Evolutionary conservation across 78 protist species (phyloP).

Genomic region (Planoprotostelium fungivorum): DNA sequence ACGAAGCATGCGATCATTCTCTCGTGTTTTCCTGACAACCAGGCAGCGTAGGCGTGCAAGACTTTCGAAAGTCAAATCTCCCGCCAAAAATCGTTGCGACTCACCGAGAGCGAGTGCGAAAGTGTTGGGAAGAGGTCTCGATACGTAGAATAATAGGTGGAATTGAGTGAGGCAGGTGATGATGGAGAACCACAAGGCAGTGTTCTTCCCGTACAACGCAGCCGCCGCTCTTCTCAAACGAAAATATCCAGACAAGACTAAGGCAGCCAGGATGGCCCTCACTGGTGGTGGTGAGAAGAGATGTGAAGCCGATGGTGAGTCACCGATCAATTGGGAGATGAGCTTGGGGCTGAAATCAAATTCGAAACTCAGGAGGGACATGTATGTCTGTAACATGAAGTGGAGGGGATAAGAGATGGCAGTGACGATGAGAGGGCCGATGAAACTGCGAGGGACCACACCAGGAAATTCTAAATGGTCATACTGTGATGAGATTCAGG

Average conservation of each 20-base stretch:
- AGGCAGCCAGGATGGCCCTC: slow-evolving; percentile 20
- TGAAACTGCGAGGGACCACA: slow-evolving; percentile 90
- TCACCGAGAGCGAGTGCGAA: slow-evolving; percentile 74
- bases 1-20: slow-evolving; percentile 10
- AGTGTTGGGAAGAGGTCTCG: slow-evolving; percentile 86
- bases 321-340: neutral
- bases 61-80: too few relatives aligned
- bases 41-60: slow-evolving; percentile 31
- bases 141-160: slow-evolving; percentile 79
- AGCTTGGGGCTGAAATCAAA: neutral
- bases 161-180: slow-evolving; percentile 52
- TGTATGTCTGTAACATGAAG: neutral
- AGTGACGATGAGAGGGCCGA: slow-evolving; percentile 68
- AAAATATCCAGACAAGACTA: neutral
- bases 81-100: too few relatives aligned
- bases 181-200: slow-evolving; percentile 12
- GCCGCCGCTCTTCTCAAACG: slow-evolving; percentile 27
- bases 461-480: slow-evolving; percentile 90
- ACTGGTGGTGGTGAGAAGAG: neutral
- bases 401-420: slow-evolving; percentile 9
- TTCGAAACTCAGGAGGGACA: neutral
- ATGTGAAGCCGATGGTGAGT: neutral
- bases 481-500: slow-evolving; percentile 13
- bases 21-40: slow-evolving; percentile 2
- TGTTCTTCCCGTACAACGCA: slow-evolving; percentile 19